phyloP scores from a whole-genome alignment of 2,329 filamentous ascomycete genomes.

The Allantophomopsis cytisporea region DNA sequence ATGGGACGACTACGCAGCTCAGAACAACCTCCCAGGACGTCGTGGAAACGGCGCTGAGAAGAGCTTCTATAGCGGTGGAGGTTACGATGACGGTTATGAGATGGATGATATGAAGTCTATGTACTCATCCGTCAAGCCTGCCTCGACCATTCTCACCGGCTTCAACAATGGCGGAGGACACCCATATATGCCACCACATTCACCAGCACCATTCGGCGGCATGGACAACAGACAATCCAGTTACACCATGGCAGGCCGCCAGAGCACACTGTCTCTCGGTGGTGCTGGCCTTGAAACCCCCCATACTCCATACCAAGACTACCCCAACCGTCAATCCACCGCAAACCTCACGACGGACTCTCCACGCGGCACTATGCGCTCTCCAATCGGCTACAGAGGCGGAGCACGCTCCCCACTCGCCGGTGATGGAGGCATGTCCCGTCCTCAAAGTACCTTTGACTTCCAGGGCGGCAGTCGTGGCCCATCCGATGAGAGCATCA shows the following conservation, averaged over 20 bases:
- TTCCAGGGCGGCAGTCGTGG: slow-evolving; percentile 45
- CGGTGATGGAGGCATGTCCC: slow-evolving; percentile 17
- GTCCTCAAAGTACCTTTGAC: slow-evolving; percentile 42
- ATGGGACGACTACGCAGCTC: slow-evolving; percentile 89
- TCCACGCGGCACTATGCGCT: slow-evolving; percentile 11
- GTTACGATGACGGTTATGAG: slow-evolving; percentile 72
- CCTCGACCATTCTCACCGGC: slow-evolving; percentile 76
- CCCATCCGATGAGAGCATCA: slow-evolving; percentile 67
- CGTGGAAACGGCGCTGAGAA: slow-evolving; percentile 62
- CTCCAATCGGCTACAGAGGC: slow-evolving; percentile 27
- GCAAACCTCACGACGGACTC: slow-evolving; percentile 19
- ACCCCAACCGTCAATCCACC: slow-evolving; percentile 22
- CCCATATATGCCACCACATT: slow-evolving; percentile 68
- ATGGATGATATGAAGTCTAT: slow-evolving; percentile 97
- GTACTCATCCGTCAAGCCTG: slow-evolving; percentile 81
- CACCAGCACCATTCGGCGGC: slow-evolving; percentile 57
- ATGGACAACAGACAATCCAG: slow-evolving; percentile 22
- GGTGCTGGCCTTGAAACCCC: slow-evolving; percentile 31
- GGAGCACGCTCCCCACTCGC: slow-evolving; percentile 32
- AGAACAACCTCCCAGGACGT: slow-evolving; percentile 82
- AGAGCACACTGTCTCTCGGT: slow-evolving; percentile 57
- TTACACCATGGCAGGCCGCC: slow-evolving; percentile 37
- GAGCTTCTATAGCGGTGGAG: slow-evolving; percentile 37
- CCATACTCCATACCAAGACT: slow-evolving; percentile 45
- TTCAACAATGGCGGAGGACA: slow-evolving; percentile 47